Conservation (phyloP, 805 yeast species). For the Zygoascus flipseniorum region DNA sequence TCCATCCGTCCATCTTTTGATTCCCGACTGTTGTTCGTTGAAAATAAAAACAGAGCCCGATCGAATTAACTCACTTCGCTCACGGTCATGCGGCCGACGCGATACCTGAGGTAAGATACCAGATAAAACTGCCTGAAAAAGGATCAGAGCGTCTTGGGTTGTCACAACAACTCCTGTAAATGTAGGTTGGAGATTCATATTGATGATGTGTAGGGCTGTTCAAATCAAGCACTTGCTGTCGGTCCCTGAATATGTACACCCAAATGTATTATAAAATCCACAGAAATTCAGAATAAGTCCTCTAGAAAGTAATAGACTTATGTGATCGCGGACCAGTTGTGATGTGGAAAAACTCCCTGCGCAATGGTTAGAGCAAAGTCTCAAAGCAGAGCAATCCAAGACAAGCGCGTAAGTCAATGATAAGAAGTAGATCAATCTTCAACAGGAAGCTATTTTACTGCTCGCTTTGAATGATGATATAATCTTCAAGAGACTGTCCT, state of each 20-base stretch:
- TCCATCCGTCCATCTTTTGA: constrained; percentile 97
- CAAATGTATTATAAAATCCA: neutral
- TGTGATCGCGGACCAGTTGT: too few species aligned
- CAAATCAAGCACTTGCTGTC: neutral
- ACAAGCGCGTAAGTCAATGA: too few species aligned
- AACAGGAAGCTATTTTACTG: too few species aligned
- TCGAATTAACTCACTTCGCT: constrained; percentile 53
- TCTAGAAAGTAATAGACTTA: too few species aligned
- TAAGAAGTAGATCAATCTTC: too few species aligned
- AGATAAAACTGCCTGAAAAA: constrained; percentile 70
- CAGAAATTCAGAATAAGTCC: neutral
- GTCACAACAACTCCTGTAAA: constrained; percentile 70
- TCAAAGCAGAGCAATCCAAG: too few species aligned
- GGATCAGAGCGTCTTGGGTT: constrained; percentile 72
- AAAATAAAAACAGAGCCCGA: constrained; percentile 82
- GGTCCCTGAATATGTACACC: neutral
- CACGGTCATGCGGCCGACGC: constrained; percentile 77
- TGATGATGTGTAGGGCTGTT: neutral
- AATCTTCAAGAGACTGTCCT: too few species aligned
- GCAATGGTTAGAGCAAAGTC: too few species aligned
- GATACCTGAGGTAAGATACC: constrained; percentile 53
- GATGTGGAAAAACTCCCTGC: too few species aligned
- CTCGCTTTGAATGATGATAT: too few species aligned
- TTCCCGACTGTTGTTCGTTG: constrained; percentile 71
- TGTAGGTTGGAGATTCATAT: constrained; percentile 40